Conservation (phyloP, 2,329 filamentous ascomycete genomes). For the Colletotrichum sp. region DNA sequence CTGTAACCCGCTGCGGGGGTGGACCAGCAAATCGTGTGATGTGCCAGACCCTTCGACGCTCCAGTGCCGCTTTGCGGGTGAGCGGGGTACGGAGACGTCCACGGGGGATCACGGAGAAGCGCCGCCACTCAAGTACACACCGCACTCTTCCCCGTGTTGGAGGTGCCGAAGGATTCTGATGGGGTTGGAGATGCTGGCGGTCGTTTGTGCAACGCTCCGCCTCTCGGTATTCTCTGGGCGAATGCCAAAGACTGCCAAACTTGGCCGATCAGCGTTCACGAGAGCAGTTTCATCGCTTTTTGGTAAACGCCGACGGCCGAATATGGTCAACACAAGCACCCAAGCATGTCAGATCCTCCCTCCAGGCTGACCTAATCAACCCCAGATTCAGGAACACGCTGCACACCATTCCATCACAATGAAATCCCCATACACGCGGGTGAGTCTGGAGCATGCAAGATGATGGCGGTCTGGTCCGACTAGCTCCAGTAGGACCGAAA, state of each 20-base stretch:
- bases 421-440: not conserved
- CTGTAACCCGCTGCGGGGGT: constrained; percentile 5
- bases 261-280: not conserved
- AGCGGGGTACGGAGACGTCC: not conserved
- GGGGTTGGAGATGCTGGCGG: not conserved
- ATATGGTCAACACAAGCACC: not conserved
- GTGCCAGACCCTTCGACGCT: not conserved
- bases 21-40: not conserved
- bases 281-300: not conserved
- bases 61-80: not conserved
- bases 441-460: not conserved
- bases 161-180: not conserved
- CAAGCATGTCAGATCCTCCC: not conserved
- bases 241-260: not conserved
- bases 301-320: not conserved
- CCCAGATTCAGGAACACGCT: not conserved
- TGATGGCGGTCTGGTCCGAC: not conserved
- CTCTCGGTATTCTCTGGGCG: not conserved
- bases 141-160: not conserved
- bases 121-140: not conserved
- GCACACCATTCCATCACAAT: not conserved
- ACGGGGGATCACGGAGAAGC: not conserved
- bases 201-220: not conserved
- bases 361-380: not conserved
- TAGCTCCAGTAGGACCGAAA: not conserved